Conservation (phyloP, 1,139 yeast genomes). For the Yamadazyma triangularis region DNA sequence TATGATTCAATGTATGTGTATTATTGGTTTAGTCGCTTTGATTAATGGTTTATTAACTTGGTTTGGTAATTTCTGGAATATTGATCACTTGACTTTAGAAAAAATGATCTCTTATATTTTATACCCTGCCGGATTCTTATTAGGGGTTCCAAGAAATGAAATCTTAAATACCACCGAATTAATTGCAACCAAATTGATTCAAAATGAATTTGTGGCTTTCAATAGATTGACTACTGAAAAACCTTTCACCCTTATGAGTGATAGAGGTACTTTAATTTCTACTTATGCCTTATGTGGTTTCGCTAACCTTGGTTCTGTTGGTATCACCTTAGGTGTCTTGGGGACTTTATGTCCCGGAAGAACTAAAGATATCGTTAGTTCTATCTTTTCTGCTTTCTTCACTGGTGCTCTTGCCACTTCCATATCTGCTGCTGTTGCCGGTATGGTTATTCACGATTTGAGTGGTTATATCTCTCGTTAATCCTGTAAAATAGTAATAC, state of each 20-base stretch:
- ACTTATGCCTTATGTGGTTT: constrained; percentile 66
- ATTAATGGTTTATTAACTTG: constrained; percentile 56
- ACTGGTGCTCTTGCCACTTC: constrained; percentile 56
- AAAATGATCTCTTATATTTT: constrained; percentile 55
- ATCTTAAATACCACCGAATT: constrained; percentile 48
- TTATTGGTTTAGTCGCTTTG: constrained; percentile 58
- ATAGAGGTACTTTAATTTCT: constrained; percentile 54
- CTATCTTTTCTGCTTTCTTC: constrained; percentile 48
- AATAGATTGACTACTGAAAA: constrained; percentile 35
- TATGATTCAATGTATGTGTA: constrained; percentile 58
- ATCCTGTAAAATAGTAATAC: background rate
- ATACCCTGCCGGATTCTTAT: constrained; percentile 58
- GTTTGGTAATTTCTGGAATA: constrained; percentile 66
- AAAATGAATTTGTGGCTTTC: constrained; percentile 64
- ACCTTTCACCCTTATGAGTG: constrained; percentile 47
- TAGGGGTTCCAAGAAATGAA: constrained; percentile 59
- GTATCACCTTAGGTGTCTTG: constrained; percentile 61
- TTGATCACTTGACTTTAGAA: constrained; percentile 47
- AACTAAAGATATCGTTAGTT: constrained; percentile 45
- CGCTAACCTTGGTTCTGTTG: constrained; percentile 61
- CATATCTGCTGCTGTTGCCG: constrained; percentile 61
- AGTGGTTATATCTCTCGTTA: constrained; percentile 13
- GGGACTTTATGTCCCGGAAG: constrained; percentile 53
- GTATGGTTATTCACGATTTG: constrained; percentile 60
- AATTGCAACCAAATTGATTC: constrained; percentile 56